These are phyloP conservation scores for Paramecium octaurelia DNA, from an alignment of 73 alveolate species.

Conservation along the genomic window DNA sequence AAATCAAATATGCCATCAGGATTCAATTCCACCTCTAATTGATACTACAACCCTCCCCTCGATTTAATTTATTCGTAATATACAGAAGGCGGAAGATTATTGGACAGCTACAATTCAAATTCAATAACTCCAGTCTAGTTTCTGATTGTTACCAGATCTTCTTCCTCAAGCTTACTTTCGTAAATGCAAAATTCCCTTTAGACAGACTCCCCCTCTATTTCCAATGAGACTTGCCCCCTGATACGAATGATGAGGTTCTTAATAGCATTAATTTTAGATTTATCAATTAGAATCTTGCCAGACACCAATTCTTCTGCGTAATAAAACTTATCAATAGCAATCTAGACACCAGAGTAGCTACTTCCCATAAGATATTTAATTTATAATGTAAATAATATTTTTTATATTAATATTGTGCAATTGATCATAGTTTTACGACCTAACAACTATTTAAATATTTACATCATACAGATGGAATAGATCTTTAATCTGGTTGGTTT, in stretches of 20 bases:
- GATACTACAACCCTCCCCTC: neutral
- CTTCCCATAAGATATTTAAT: neutral
- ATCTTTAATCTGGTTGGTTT: neutral
- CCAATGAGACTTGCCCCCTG: neutral
- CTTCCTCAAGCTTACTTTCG: neutral
- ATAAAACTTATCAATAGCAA: neutral
- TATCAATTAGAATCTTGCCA: neutral
- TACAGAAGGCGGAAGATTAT: neutral
- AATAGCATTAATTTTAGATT: neutral
- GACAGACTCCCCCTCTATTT: neutral
- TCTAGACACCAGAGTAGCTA: neutral
- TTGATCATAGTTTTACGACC: neutral
- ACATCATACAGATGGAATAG: neutral
- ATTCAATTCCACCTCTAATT: neutral
- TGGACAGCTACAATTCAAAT: neutral
- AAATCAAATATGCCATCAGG: neutral
- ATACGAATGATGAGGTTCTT: neutral
- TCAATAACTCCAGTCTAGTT: neutral
- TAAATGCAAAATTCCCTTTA: neutral
- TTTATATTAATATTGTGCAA: neutral
- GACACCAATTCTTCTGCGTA: neutral
- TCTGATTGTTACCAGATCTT: neutral
- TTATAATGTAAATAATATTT: neutral
- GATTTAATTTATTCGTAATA: neutral
- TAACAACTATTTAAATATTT: neutral